Base-by-base conservation (phyloP, 306 rosid species). In the Cucurbita pepo region DNA sequence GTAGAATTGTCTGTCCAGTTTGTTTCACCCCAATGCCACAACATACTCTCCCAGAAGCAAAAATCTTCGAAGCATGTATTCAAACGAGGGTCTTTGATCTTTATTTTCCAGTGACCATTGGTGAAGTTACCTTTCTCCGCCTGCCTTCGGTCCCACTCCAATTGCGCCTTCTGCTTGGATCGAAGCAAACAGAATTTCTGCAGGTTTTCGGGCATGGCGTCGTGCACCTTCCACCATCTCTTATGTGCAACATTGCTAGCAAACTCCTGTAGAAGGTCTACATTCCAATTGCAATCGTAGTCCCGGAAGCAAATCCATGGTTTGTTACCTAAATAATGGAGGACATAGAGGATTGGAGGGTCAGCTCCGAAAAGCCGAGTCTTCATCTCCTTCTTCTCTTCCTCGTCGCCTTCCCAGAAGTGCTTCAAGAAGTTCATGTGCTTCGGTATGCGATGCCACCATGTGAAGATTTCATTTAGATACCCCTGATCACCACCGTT, bases 381-480 rank as follows among this genome's bases (percentile, higher is more conserved):
- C 77, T 91, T 91, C 84, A 48, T 83, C 66, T 52, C 77, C 71
- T 86, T 91, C 63, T 80, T 84, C 85, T 85, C 87, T 44, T 75
- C 86, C 72, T 84, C 91, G 34, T 91, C 96, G 11, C 96, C 91
- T 84, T 87, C 93, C 97, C 97, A 91, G 56, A 89, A 83, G 72
- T 91, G 96, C 82, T 91, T 91, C 90, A 91, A 85, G 86, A 87
- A 91, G 82, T 91, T 91, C 97, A 89, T 87, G 74, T 87, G 97
- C 75, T 69, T 89, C 3, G 96, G 97, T 76, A 91, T 87, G 77
- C 93, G 78, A 75, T 91, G 97, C 96, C 97, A 91, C 97, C 96
- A 87, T 7, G 97, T 91, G 83, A 84, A 91, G 64, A 91, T 81
- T 77, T 91, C 96, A 65, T 89, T 91, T 44, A 91, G 88, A 78